A percentile compares a stretch with the other conserved stretches of the same genome.
Evolutionary conservation across 306 rosid genomes (phyloP).

Genomic region (Vigna nakashimae): DNA sequence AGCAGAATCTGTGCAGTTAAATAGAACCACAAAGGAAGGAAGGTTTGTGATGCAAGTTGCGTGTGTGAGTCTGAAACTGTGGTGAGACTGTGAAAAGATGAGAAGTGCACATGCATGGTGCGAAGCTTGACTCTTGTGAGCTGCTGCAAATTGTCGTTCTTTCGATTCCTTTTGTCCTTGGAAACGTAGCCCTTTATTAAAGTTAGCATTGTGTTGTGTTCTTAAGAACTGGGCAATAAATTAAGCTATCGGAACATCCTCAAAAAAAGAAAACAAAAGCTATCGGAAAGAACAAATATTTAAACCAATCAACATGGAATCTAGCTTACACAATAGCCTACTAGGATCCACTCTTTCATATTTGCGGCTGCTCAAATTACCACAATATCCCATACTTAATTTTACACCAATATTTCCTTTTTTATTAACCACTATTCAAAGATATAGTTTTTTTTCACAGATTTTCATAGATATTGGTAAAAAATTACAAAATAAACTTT

Average conservation of each 20-base stretch:
- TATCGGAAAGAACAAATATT: slow-evolving; percentile 9
- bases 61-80: slow-evolving; percentile 25
- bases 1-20: slow-evolving; percentile 25
- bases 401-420: too few relatives aligned
- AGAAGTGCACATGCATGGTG: slow-evolving; percentile 46
- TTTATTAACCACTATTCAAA: too few relatives aligned
- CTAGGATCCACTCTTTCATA: slow-evolving; percentile 33
- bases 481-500: too few relatives aligned
- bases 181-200: slow-evolving; percentile 1
- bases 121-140: slow-evolving; percentile 32
- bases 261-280: too few relatives aligned
- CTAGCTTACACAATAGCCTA: slow-evolving; percentile 24
- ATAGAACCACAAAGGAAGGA: slow-evolving; percentile 22
- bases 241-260: slow-evolving; percentile 7
- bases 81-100: neutral
- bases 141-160: slow-evolving; percentile 8
- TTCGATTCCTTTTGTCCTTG: slow-evolving; percentile 36
- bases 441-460: too few relatives aligned
- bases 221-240: neutral
- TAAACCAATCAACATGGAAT: slow-evolving; percentile 40
- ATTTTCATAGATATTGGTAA: too few relatives aligned
- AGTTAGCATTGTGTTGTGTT: neutral
- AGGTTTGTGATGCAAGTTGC: slow-evolving; percentile 38
- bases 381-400: neutral
- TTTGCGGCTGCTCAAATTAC: slow-evolving; percentile 42